Evolutionary conservation across 306 rosid genomes (phyloP).

Genomic region (Quercus glauca): DNA sequence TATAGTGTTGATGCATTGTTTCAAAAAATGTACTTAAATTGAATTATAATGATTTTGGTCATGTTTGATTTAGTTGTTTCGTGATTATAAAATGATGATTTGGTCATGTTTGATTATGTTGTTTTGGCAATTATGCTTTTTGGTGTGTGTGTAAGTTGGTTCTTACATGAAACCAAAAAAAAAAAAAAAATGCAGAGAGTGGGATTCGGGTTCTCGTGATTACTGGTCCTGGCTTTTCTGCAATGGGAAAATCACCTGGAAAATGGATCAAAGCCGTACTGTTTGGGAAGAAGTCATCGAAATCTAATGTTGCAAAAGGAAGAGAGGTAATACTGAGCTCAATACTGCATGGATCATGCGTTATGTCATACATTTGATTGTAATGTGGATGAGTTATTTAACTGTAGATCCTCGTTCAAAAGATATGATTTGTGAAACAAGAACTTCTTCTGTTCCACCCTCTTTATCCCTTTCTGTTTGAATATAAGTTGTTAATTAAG

Average conservation of each 20-base stretch:
- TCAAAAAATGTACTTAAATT: too few species aligned
- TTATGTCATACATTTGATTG: neutral
- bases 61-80: too few species aligned
- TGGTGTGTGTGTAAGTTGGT: neutral
- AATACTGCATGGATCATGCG: neutral
- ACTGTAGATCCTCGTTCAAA: slow-evolving; percentile 1
- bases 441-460: neutral
- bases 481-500: neutral
- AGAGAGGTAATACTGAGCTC: slow-evolving; percentile 51
- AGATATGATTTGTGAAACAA: neutral
- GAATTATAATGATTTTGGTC: too few species aligned
- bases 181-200: slow-evolving; percentile 8
- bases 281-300: slow-evolving; percentile 84
- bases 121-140: neutral
- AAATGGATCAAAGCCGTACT: slow-evolving; percentile 93
- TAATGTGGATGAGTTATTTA: neutral
- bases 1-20: too few species aligned
- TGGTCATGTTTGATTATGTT: neutral
- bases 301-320: slow-evolving; percentile 58
- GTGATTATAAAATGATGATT: neutral
- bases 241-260: slow-evolving; percentile 95
- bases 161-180: neutral
- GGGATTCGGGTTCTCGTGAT: slow-evolving; percentile 14
- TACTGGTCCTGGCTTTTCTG: slow-evolving; percentile 33
- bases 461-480: slow-evolving; percentile 3